These are phyloP conservation scores for Ustilago cynodontis DNA, from an alignment of 1,284 basidiomycete genomes.

Conservation along the genomic window DNA sequence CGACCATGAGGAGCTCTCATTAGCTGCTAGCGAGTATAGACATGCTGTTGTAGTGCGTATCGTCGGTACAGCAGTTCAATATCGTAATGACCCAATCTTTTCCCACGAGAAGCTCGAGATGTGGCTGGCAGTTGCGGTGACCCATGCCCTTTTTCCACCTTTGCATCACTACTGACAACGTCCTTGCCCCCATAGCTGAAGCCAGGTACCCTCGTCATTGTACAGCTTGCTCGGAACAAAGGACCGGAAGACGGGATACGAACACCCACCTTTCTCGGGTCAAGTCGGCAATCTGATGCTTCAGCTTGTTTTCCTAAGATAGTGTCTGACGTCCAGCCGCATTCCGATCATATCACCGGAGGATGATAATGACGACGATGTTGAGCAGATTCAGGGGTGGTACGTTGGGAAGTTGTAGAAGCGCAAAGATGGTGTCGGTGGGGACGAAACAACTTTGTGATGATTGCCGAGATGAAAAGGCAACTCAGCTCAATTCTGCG, in stretches of 20 bases:
- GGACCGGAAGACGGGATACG: background rate
- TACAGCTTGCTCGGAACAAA: background rate
- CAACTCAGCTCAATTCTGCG: conserved; percentile 3
- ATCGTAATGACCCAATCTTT: background rate
- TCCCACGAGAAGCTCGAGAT: background rate
- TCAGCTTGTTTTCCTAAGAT: background rate
- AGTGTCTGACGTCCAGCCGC: background rate
- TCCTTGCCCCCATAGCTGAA: background rate
- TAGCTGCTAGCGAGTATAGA: background rate
- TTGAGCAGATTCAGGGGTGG: background rate
- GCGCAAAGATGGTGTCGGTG: conserved; percentile 16
- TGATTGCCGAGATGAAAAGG: background rate
- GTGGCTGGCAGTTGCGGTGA: background rate
- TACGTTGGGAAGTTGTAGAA: background rate
- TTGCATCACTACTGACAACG: background rate
- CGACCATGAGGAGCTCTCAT: background rate
- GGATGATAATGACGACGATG: background rate
- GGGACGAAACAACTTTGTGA: conserved; percentile 7
- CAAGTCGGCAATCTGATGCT: conserved; percentile 1
- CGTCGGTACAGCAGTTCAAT: background rate
- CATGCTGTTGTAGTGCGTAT: too few relatives aligned
- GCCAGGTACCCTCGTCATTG: background rate
- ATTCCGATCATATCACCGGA: background rate
- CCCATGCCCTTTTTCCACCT: background rate
- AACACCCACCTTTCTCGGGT: background rate